Evolutionary conservation across 768 basidiomycete species (phyloP).

Genomic region (Tylopilus rubrobrunneus): DNA sequence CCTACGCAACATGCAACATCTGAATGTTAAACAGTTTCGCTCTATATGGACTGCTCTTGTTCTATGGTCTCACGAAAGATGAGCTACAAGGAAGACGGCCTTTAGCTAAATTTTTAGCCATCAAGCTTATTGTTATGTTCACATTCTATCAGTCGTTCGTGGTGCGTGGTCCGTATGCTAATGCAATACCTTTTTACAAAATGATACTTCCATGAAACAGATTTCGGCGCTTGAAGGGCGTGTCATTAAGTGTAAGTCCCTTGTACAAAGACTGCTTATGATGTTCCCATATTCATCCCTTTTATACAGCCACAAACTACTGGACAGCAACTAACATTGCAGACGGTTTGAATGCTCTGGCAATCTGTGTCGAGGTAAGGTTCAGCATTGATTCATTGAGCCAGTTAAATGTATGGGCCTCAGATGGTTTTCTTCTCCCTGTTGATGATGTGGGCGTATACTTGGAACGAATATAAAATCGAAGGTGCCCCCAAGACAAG

Average conservation of each 20-base stretch:
- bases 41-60: constrained; percentile 79
- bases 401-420: background rate
- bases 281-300: background rate
- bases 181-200: background rate
- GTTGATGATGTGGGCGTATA: constrained; percentile 85
- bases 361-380: constrained; percentile 77
- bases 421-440: constrained; percentile 82
- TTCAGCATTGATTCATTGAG: background rate
- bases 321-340: constrained; percentile 86
- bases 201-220: constrained; percentile 32
- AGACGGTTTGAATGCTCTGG: constrained; percentile 77
- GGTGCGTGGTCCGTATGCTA: constrained; percentile 36
- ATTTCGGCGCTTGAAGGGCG: constrained; percentile 62
- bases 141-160: constrained; percentile 86
- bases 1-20: background rate
- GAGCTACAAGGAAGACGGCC: constrained; percentile 77
- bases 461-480: constrained; percentile 59
- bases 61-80: constrained; percentile 77
- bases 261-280: background rate
- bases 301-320: constrained; percentile 55
- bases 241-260: constrained; percentile 58
- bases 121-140: constrained; percentile 85
- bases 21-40: constrained; percentile 53
- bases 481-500: constrained; percentile 45
- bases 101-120: constrained; percentile 79